phyloP scores from a whole-genome alignment of 805 yeast genomes.

The Metschnikowia koreensis region DNA sequence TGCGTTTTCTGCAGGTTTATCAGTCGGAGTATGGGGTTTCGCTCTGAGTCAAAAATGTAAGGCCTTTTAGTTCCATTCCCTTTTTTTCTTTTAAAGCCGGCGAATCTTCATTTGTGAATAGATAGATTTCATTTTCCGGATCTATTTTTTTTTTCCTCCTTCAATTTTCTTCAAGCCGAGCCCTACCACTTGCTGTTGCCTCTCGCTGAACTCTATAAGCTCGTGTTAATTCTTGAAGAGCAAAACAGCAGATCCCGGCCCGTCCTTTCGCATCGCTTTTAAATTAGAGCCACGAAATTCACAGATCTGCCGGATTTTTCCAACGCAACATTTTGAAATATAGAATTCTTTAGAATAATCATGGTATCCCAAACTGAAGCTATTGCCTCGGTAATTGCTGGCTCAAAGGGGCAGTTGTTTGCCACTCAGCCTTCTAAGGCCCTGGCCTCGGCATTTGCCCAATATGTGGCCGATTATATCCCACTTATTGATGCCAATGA shows the following conservation, averaged over 20 bases:
- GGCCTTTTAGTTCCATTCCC: neutral
- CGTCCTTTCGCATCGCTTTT: too few relatives aligned
- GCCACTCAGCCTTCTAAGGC: conserved; percentile 49
- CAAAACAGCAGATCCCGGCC: too few relatives aligned
- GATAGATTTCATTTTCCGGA: neutral
- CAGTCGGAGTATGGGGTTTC: conserved; percentile 8
- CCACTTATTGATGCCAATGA: conserved; percentile 48
- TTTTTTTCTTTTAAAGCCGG: neutral
- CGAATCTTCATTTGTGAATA: neutral
- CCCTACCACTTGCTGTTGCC: neutral
- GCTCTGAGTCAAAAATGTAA: conserved; percentile 1
- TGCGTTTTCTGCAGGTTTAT: conserved; percentile 11
- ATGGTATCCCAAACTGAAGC: conserved; percentile 17
- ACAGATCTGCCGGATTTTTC: too few relatives aligned
- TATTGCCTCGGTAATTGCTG: conserved; percentile 22
- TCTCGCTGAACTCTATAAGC: neutral
- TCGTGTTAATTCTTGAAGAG: too few relatives aligned
- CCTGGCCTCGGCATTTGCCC: conserved; percentile 32
- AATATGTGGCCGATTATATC: conserved; percentile 22
- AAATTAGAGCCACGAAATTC: too few relatives aligned
- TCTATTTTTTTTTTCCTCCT: neutral
- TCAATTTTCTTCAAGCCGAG: neutral
- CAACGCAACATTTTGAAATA: neutral
- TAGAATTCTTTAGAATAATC: neutral
- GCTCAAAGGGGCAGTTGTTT: conserved; percentile 35